Base-by-base conservation (phyloP, 2,329 filamentous ascomycete species). In the Thermomyces lanuginosus region DNA sequence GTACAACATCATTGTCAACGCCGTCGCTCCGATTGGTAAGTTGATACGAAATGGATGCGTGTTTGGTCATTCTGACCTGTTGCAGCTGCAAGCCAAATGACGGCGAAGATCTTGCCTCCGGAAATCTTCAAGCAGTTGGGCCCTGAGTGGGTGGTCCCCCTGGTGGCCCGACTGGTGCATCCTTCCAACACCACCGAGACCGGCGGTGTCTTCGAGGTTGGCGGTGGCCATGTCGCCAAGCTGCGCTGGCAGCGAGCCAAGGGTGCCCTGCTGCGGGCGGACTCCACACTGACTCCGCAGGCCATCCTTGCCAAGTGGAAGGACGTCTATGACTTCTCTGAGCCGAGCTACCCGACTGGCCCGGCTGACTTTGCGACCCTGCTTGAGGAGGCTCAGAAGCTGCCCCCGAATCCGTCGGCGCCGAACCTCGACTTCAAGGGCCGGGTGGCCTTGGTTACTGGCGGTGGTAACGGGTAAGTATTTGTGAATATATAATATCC, bases 1-100 rank as follows among this genome's bases (percentile, higher is more conserved):
- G 61, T 98, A 98, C 64, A 95, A 95, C 67, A 95, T 98, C 42
- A 60, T 92, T 44, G 72, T 67, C 63, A 98, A 98, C 56, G 81
- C 81, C 44, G 91, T 98, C 60, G 83, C 89, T 10, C 89, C 89
- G 28, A 84, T 93, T 47, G 53, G 53, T 56, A 49, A 28, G 53
- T 39, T 19, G 22, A 7, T 6, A 6, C 5, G 6, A 8, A 26
- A 8, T n/a, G 17, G n/a, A n/a, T n/a, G n/a, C n/a, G n/a, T 10
- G 6, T 8, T 19, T 5, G 5, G 10, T 21, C n/a, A 12, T 22
- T 4, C 23, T 38, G 24, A 36, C 24, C n/a, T 19, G 5, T 27
- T 16, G 14, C 33, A 71, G 86, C 86, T 41, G 89, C 84, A 34
- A 89, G 79, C 60, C 75, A 86, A 52, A 91, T 95, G 83, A 93